Evolutionary conservation across 306 rosid genomes (phyloP), one percentile per base, ranked within the genome.

Genomic region (Oemleria cerasiformis): DNA sequence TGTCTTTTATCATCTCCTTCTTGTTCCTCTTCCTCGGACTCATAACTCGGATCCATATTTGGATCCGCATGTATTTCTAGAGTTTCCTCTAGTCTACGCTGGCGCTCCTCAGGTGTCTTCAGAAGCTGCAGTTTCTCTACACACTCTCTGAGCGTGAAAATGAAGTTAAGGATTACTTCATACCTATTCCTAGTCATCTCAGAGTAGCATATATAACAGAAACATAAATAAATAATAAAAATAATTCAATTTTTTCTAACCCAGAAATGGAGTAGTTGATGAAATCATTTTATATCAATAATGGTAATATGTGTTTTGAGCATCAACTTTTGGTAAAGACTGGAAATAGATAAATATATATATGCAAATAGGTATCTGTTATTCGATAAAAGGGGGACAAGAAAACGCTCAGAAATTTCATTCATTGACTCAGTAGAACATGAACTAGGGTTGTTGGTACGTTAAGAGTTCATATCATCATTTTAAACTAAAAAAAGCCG

Each of bases 51-150:
- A 85, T 95, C 96, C 99, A 95, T 95, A 38, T 91, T 88, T 39
- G 99, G 97, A 84, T 95, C 99, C 7, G 80, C 88, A 42, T 88
- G 99, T 74, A 95, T 91, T 81, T 86, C 92, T 48, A 96, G 87
- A 73, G 90, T 81, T 77, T 95, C 99, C 64, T 88, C 99, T 78
- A 89, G 82, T 74, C 99, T 95, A 19, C 99, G 97, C 72, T 88
- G 97, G 56, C 99, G 97, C 74, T 95, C 99, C 85, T 95, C 97
- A 2, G 97, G 99, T 21, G 97, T 86, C 85, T 88, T 95, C 67
- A 95, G 71, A 78, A 89, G 88, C 85, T 95, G 99, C 84, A 95
- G 78, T 78, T 95, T 95, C 88, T 95, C 99, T 4, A 95, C 97
- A 81, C 99, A 95, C 85, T 95, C 99, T 85, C 99, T 85, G 74